Conservation (phyloP, 176 grass and related monocot genomes). For the Musa itinerans region DNA sequence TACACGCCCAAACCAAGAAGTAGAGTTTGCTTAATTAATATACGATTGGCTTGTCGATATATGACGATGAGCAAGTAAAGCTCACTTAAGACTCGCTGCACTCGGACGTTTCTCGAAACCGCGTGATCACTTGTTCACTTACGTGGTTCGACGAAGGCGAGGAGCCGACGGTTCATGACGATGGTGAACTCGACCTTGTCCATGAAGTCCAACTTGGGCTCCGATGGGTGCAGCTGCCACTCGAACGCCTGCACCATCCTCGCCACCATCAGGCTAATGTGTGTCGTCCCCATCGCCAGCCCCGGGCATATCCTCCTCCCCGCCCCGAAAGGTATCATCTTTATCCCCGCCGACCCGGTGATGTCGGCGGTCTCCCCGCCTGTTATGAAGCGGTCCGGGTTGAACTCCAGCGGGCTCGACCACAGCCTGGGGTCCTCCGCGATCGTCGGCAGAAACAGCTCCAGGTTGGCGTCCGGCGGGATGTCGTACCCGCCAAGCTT, state of each 20-base stretch:
- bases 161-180: constrained; percentile 65
- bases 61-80: no score
- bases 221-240: constrained; percentile 63
- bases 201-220: constrained; percentile 64
- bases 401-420: constrained; percentile 52
- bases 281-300: constrained; percentile 68
- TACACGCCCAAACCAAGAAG: no score
- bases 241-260: constrained; percentile 91
- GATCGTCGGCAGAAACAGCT: constrained; percentile 74
- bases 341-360: constrained; percentile 73
- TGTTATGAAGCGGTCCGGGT: constrained; percentile 68
- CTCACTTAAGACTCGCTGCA: no score
- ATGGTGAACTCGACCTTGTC: constrained; percentile 92
- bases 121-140: background rate
- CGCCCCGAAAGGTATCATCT: constrained; percentile 85
- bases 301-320: constrained; percentile 85
- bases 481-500: constrained; percentile 77
- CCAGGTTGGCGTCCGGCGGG: constrained; percentile 64
- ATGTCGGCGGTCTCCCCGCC: constrained; percentile 81
- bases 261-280: constrained; percentile 70
- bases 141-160: constrained; percentile 54
- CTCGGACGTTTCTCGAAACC: no score
- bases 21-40: no score
- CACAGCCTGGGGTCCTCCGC: constrained; percentile 73
- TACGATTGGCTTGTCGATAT: no score